Evolutionary conservation across 1,284 basidiomycete genomes (phyloP).

Genomic region (Ceratobasidium sp.): DNA sequence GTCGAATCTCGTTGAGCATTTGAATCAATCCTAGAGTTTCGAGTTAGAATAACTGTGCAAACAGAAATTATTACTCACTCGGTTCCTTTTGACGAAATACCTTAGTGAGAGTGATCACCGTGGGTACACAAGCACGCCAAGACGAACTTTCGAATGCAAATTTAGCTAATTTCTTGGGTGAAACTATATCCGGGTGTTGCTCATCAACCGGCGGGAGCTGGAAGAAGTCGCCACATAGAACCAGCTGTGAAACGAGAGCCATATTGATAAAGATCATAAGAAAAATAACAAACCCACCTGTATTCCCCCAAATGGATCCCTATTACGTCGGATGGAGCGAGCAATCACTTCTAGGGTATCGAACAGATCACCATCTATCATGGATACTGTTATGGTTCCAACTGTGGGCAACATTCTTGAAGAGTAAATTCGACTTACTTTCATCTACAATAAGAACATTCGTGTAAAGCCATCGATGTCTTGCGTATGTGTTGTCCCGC

Average conservation of each 20-base stretch:
- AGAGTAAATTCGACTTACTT: slow-evolving; percentile 65
- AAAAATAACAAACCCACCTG: slow-evolving; percentile 68
- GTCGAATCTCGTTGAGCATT: slow-evolving; percentile 46
- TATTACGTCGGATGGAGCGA: slow-evolving; percentile 71
- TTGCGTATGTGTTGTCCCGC: slow-evolving; percentile 77
- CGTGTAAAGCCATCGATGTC: slow-evolving; percentile 77
- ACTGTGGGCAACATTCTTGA: neutral
- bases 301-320: slow-evolving; percentile 92
- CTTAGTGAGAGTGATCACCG: slow-evolving; percentile 71
- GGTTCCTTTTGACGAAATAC: slow-evolving; percentile 70
- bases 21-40: slow-evolving; percentile 63
- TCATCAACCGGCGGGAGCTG: slow-evolving; percentile 92
- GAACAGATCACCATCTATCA: slow-evolving; percentile 95
- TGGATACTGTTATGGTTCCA: slow-evolving; percentile 77
- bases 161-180: slow-evolving; percentile 51
- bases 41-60: neutral
- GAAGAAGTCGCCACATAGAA: slow-evolving; percentile 93
- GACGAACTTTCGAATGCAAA: slow-evolving; percentile 89
- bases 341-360: slow-evolving; percentile 87
- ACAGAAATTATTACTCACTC: neutral
- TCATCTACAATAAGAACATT: slow-evolving; percentile 95
- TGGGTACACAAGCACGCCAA: slow-evolving; percentile 75
- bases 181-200: slow-evolving; percentile 57
- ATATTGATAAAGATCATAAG: slow-evolving; percentile 43
- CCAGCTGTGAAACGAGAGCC: slow-evolving; percentile 65